Evolutionary conservation across 345 rosid species (phyloP), one percentile per base, ranked within the genome.

Genomic region (Bruguiera parviflora): DNA sequence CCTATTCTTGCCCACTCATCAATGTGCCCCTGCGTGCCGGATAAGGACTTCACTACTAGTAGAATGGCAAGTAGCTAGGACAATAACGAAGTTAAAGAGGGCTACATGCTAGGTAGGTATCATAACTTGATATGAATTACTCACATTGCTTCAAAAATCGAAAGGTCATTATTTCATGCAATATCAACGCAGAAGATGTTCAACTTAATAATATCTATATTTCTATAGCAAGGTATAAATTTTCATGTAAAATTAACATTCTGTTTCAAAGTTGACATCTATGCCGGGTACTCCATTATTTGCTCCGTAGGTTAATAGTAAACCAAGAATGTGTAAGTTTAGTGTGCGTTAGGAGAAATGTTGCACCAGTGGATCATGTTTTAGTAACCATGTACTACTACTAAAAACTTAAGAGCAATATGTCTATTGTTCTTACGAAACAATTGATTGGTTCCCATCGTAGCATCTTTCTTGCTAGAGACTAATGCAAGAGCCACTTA

Each of bases 1-100:
- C 53, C 63, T 22, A n/a, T 64, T 25, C 61, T 39, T 67, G 64
- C 65, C n/a, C 67, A 66, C 52, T 31, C 58, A 73, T 64, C 76
- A 53, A 47, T 46, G 39, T 59, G 27, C 35, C 32, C 46, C 72
- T 71, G 49, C 49, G 10, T 13, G 49, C 49, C 58, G 8, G 35
- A 24, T 11, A 51, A 39, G 71, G 21, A 29, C 16, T 10, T 43
- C 49, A 28, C 33, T 9, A 55, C 5, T 51, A 59, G 5, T 28
- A 27, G 31, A 29, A 19, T 11, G 47, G 29, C 28, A 35, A 35
- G 21, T 16, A 43, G 19, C 49, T 15, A n/a, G 55, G 55, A 25
- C n/a, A 28, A n/a, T 27, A 53, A 57, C 53, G 0, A 29, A 46
- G 33, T 22, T 29, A 56, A 64, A 61, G 19, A 67, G 58, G 63